A percentile compares a stretch with the other conserved stretches of the same genome.
Conservation (phyloP, 352 stramenopile genomes). For the Globisporangium solare region DNA sequence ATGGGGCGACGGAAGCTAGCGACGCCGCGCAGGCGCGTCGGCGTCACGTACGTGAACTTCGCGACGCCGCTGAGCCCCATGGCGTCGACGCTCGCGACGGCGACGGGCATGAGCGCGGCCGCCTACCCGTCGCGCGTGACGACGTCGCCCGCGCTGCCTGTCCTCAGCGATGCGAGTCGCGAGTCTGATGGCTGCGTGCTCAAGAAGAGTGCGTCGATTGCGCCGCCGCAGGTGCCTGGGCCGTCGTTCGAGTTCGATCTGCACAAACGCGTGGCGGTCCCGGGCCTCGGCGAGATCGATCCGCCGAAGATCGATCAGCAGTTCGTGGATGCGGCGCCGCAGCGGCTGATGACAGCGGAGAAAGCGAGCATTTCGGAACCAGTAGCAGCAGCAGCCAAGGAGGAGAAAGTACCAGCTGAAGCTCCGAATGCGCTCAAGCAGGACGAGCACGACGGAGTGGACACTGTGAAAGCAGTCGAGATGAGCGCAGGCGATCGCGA, state of each 20-base stretch:
- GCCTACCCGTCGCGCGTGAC: background rate
- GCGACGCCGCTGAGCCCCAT: background rate
- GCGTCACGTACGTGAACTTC: conserved; percentile 11
- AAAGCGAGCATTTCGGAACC: no score
- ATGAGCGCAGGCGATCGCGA: background rate
- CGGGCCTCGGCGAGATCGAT: background rate
- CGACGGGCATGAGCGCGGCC: background rate
- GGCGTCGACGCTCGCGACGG: conserved; percentile 1
- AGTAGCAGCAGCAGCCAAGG: background rate
- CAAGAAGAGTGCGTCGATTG: background rate
- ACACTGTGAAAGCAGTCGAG: background rate
- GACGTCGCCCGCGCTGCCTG: background rate
- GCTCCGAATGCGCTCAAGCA: background rate
- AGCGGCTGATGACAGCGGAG: background rate
- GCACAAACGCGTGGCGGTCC: background rate
- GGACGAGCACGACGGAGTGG: background rate
- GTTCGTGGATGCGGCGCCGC: background rate
- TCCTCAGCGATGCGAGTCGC: background rate
- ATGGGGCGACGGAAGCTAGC: conserved; percentile 37
- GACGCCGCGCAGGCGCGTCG: conserved; percentile 26
- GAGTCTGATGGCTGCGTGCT: background rate
- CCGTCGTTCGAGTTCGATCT: conserved; percentile 2
- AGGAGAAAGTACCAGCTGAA: background rate
- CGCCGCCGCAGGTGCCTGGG: background rate
- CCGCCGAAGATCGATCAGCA: conserved; percentile 3